Conservation (phyloP, 75 land plant species). For the Cupressus sempervirens region DNA sequence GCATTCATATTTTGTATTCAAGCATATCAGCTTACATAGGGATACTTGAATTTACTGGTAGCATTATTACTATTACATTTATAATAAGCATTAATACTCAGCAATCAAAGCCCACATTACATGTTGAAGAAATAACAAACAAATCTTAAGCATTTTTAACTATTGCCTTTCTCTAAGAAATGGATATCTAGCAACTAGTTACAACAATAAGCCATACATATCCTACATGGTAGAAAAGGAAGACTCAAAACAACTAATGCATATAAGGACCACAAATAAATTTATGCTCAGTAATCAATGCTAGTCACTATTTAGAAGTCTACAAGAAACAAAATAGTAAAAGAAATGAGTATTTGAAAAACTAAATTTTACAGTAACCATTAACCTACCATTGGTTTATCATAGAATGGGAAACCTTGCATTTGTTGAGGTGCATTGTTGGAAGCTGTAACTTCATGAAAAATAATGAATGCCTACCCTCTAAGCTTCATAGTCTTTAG, state of each 20-base stretch:
- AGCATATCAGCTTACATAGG: not conserved
- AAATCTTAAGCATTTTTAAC: not conserved
- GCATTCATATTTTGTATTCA: no score
- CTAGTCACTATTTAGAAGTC: not conserved
- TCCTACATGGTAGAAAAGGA: not conserved
- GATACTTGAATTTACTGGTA: not conserved
- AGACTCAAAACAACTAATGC: not conserved
- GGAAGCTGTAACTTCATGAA: slow-evolving; percentile 78
- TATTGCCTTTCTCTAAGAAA: not conserved
- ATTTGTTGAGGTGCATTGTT: slow-evolving; percentile 88
- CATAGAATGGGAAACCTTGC: slow-evolving; percentile 99
- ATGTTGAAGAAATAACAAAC: not conserved
- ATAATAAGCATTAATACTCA: not conserved
- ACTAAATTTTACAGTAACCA: not conserved
- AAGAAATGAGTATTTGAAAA: not conserved
- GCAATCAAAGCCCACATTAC: not conserved
- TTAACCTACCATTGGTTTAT: slow-evolving; percentile 90
- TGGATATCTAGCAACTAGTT: not conserved
- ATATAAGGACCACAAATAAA: not conserved
- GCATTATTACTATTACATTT: not conserved
- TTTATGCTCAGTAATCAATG: not conserved
- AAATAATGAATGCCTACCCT: slow-evolving; percentile 86
- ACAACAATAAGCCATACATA: not conserved
- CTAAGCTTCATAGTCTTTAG: slow-evolving; percentile 70
- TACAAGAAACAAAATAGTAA: not conserved